A percentile compares a stretch with the other conserved stretches of the same genome.
These are phyloP conservation scores for Nyctanthes arbortristis DNA, from an alignment of 257 asterid genomes.

Conservation along the genomic window DNA sequence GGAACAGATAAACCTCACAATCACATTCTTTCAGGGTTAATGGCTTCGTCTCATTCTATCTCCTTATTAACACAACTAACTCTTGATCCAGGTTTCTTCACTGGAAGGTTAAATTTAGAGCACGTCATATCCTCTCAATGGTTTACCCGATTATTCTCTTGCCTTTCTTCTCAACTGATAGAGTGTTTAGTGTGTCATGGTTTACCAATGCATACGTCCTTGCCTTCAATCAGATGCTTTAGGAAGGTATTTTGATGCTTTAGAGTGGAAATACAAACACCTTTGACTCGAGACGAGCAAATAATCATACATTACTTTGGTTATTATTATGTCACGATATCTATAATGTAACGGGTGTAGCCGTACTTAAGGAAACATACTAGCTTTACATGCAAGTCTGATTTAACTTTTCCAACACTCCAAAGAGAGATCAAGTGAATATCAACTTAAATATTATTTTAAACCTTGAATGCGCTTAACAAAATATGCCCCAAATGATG, in stretches of 20 bases:
- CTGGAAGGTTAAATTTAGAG: not conserved
- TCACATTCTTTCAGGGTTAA: too few species aligned
- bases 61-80: not conserved
- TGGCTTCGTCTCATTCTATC: too few species aligned
- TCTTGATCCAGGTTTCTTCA: not conserved
- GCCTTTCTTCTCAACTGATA: not conserved
- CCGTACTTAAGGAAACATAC: not conserved
- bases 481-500: not conserved
- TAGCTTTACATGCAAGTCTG: slow-evolving; percentile 5
- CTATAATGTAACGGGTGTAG: not conserved
- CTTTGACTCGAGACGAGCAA: too few species aligned
- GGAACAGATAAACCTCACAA: too few species aligned
- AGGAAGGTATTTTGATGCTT: not conserved
- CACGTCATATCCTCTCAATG: not conserved
- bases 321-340: too few species aligned
- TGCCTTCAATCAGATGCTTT: not conserved
- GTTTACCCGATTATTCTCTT: not conserved
- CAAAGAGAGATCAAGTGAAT: not conserved
- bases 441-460: slow-evolving; percentile 16
- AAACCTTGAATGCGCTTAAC: slow-evolving; percentile 2
- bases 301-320: too few species aligned
- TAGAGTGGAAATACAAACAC: not conserved
- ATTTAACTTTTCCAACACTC: slow-evolving; percentile 14
- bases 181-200: not conserved
- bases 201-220: not conserved